Evolutionary conservation across 441 rosid species (phyloP).

Genomic region (Syzygium malaccense): DNA sequence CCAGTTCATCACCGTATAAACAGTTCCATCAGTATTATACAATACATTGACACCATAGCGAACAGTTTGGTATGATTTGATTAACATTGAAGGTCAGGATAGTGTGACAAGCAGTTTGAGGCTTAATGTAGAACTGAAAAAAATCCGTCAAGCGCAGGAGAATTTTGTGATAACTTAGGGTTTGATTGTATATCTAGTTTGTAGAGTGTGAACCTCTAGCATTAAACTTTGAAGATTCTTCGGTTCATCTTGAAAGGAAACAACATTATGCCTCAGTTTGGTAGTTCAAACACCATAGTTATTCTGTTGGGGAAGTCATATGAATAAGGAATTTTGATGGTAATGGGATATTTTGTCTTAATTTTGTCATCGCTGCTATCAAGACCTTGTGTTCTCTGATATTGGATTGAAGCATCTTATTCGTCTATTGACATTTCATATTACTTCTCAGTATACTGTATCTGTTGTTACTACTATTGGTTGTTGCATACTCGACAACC

Average conservation of each 20-base stretch:
- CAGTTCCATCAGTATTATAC: neutral
- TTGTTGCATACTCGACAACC: neutral
- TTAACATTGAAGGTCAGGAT: neutral
- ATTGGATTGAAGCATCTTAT: neutral
- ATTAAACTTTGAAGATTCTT: neutral
- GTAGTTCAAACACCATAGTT: neutral
- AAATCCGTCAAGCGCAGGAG: neutral
- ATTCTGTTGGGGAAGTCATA: neutral
- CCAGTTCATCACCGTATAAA: neutral
- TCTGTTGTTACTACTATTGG: neutral
- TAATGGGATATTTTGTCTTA: neutral
- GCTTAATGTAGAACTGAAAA: neutral
- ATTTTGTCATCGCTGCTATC: neutral
- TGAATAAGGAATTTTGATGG: neutral
- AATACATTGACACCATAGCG: neutral
- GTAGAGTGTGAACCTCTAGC: neutral
- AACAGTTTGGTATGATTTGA: neutral
- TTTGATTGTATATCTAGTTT: neutral
- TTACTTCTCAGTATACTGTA: neutral
- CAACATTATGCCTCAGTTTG: neutral
- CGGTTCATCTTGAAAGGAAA: neutral
- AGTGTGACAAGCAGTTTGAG: neutral
- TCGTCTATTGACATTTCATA: neutral
- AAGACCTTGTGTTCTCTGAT: neutral
- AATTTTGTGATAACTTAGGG: neutral